Evolutionary conservation across 768 basidiomycete genomes (phyloP).

Genomic region (Lactarius trivialis): DNA sequence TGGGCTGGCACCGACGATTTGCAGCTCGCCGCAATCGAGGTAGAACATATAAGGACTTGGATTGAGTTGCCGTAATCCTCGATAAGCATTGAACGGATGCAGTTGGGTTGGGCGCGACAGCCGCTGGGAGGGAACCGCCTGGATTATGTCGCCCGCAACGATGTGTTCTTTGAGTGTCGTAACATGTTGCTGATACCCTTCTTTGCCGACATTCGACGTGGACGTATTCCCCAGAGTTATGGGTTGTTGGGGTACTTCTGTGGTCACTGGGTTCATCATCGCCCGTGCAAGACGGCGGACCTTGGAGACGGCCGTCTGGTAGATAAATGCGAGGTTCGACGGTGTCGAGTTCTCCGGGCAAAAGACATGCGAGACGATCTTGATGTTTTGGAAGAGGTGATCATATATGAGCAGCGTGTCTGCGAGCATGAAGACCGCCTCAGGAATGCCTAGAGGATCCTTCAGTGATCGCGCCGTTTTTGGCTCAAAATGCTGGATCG

Average conservation of each 20-base stretch:
- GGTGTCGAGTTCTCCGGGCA: conserved; percentile 62
- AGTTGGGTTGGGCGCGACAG: conserved; percentile 77
- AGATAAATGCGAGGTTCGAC: conserved; percentile 73
- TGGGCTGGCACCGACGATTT: conserved; percentile 96
- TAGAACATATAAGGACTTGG: conserved; percentile 99
- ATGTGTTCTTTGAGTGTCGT: conserved; percentile 91
- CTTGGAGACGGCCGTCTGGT: conserved; percentile 80
- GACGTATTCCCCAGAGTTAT: conserved; percentile 59
- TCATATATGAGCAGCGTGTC: conserved; percentile 96
- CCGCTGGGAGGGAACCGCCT: conserved; percentile 95
- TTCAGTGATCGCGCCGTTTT: conserved; percentile 69
- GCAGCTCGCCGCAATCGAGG: conserved; percentile 85
- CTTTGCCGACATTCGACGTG: conserved; percentile 88
- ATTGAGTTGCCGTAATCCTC: conserved; percentile 89
- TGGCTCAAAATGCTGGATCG: conserved; percentile 94
- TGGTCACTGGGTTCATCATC: conserved; percentile 45
- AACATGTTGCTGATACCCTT: conserved; percentile 87
- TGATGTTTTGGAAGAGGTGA: conserved; percentile 91
- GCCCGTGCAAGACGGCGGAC: conserved; percentile 73
- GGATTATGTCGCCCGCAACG: conserved; percentile 94
- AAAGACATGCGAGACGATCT: conserved; percentile 95
- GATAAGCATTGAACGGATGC: conserved; percentile 96
- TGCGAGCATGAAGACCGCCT: conserved; percentile 93
- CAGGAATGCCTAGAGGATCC: conserved; percentile 86
- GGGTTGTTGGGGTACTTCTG: conserved; percentile 63